Base-by-base conservation (phyloP, 2,329 filamentous ascomycete genomes). In the Fusarium mexicanum region DNA sequence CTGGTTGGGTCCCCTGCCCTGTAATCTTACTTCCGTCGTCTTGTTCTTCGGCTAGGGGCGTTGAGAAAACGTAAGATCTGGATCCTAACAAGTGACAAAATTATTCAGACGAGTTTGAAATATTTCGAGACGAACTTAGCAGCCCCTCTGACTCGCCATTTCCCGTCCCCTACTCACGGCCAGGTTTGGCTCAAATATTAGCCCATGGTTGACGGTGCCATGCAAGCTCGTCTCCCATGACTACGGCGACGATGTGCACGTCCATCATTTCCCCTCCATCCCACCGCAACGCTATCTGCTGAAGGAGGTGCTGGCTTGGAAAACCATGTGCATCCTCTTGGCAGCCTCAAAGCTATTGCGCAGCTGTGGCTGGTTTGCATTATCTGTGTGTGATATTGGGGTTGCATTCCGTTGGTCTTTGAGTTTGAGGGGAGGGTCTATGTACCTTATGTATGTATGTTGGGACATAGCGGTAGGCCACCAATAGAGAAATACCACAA, bases 1-100 rank as follows among this genome's bases (percentile, higher is more conserved):
- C 24, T 24, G 50, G 17, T 24, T 33, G 16, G 31, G 24, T 18
- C 71, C 71, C 58, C 26, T 70, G 48, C 59, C 57, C 38, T 59
- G 18, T 62, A 73, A 62, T 73, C 35, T 70, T 58, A n/a, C 16
- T 55, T 43, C 66, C 46, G 59, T 66, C 62, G 73, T 48, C 70
- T 61, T 62, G 43, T 43, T 50, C 31, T 66, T 55, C 58, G 43
- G 47, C 38, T 53, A 37, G 48, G 33, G 24, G 33, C 24, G 33
- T 53, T 38, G 26, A 26, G 24, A 26, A 38, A 53, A 53, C 50
- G 33, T 54, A 38, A 29, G 24, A 38, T 24, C 20, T 38, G 24
- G 33, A 54, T 54, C 24, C 24, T 11, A 22, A 38, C 8, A 38
- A 38, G 33, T 38, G 35, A 54, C 51, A 54, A 26, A 54, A 54